phyloP scores from a whole-genome alignment of 2,329 filamentous ascomycete species.

The Penicillium sp. region DNA sequence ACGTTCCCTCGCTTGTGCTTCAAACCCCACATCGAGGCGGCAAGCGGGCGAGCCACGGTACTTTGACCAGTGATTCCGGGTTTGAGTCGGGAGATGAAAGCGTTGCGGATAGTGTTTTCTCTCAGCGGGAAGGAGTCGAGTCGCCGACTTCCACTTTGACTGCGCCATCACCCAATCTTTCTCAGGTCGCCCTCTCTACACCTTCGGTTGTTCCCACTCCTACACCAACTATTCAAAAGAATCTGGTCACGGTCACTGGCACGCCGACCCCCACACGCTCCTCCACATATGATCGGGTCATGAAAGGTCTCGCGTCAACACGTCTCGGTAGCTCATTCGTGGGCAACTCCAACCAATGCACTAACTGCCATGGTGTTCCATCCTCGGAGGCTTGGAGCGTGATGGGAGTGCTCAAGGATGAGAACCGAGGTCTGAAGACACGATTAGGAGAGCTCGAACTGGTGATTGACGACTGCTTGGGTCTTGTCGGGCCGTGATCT shows the following conservation, averaged over 20 bases:
- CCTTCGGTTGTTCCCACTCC: conserved; percentile 26
- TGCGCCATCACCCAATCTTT: conserved; percentile 35
- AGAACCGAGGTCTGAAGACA: conserved; percentile 50
- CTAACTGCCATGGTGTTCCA: conserved; percentile 38
- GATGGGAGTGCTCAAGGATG: conserved; percentile 48
- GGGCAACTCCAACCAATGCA: conserved; percentile 32
- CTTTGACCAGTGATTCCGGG: conserved; percentile 50
- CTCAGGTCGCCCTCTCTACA: conserved; percentile 29
- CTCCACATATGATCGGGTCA: conserved; percentile 41
- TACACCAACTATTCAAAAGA: conserved; percentile 30
- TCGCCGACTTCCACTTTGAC: conserved; percentile 33
- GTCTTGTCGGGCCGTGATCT: conserved; percentile 42
- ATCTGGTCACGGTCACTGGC: conserved; percentile 21
- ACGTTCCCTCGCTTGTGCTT: conserved; percentile 33
- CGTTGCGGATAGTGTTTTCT: conserved; percentile 46
- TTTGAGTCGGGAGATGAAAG: conserved; percentile 56
- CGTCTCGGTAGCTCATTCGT: conserved; percentile 30
- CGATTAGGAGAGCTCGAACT: conserved; percentile 51
- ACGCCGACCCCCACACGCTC: conserved; percentile 22
- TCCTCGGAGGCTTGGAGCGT: conserved; percentile 50
- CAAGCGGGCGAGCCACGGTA: conserved; percentile 38
- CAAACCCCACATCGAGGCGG: conserved; percentile 30
- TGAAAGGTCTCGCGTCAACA: conserved; percentile 38
- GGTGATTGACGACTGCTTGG: conserved; percentile 53
- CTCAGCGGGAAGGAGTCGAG: conserved; percentile 32